Percentiles rank a stretch among this genome's conserved stretches.
phyloP scores from a whole-genome alignment of 192 early-diverging fungal species.

The Obelidium mucronatum region DNA sequence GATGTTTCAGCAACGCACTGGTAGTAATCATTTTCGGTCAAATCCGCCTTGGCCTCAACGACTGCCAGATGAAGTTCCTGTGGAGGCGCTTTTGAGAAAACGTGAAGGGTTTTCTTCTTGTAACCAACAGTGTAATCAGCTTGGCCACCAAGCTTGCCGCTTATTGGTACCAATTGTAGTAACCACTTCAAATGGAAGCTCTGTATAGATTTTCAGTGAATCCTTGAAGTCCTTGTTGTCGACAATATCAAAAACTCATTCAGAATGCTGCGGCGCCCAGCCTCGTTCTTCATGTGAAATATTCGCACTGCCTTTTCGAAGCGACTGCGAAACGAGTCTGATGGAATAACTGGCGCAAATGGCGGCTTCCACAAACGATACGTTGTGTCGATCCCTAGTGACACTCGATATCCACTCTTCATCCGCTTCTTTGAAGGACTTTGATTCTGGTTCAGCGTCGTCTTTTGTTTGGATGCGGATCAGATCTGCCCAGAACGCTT shows the following conservation, averaged over 20 bases:
- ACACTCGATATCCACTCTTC: constrained; percentile 18
- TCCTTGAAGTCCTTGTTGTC: constrained; percentile 5
- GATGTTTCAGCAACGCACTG: constrained; percentile 47
- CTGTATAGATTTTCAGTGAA: constrained; percentile 33
- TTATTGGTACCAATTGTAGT: constrained; percentile 16
- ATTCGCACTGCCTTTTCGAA: constrained; percentile 19
- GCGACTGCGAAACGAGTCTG: constrained; percentile 13
- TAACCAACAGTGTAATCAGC: constrained; percentile 45
- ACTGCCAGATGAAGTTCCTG: constrained; percentile 43
- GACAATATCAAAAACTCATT: constrained; percentile 39
- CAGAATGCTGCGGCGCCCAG: constrained; percentile 39
- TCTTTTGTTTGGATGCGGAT: neutral
- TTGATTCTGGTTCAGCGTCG: constrained; percentile 3
- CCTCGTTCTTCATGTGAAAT: constrained; percentile 32
- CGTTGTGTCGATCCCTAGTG: constrained; percentile 19
- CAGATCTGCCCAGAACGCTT: neutral
- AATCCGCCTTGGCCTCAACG: constrained; percentile 42
- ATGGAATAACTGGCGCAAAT: constrained; percentile 16
- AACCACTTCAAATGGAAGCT: constrained; percentile 21
- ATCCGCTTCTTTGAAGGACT: constrained; percentile 29
- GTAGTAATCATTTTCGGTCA: constrained; percentile 35
- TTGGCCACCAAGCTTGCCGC: constrained; percentile 30
- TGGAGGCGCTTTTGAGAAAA: constrained; percentile 39
- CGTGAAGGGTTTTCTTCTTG: constrained; percentile 29
- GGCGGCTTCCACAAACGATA: neutral